Conservation (phyloP, 176 grass and related monocot genomes). For the Pharus latifolius region DNA sequence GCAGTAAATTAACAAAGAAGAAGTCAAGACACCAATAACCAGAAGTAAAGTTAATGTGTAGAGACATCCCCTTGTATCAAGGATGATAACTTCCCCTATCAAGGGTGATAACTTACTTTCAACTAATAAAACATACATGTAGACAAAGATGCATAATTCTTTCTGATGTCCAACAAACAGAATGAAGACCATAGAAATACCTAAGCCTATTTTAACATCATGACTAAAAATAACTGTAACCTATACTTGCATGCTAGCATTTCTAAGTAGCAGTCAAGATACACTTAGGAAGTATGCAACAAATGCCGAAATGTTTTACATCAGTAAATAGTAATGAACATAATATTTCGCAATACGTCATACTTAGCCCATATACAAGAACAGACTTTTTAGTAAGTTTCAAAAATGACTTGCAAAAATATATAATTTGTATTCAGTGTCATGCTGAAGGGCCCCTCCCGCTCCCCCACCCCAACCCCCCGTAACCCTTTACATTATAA, state of each 20-base stretch:
- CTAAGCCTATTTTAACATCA: neutral
- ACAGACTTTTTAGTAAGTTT: too few relatives aligned
- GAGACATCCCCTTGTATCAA: neutral
- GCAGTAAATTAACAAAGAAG: neutral
- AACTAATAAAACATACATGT: neutral
- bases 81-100: too few relatives aligned
- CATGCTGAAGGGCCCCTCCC: too few relatives aligned
- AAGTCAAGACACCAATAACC: neutral
- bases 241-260: neutral
- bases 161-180: neutral
- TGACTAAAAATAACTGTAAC: neutral
- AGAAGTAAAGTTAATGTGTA: conserved; percentile 2
- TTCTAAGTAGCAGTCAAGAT: neutral
- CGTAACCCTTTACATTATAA: too few relatives aligned
- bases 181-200: neutral
- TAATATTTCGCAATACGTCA: too few relatives aligned
- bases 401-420: too few relatives aligned
- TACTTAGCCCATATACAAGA: too few relatives aligned
- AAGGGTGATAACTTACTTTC: neutral
- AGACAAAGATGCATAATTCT: neutral
- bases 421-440: too few relatives aligned
- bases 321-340: too few relatives aligned
- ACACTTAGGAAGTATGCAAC: neutral
- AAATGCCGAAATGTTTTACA: too few relatives aligned
- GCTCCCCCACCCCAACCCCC: too few relatives aligned